These are phyloP conservation scores for Komagataella mondaviorum DNA, from an alignment of 805 yeast species.

Conservation along the genomic window DNA sequence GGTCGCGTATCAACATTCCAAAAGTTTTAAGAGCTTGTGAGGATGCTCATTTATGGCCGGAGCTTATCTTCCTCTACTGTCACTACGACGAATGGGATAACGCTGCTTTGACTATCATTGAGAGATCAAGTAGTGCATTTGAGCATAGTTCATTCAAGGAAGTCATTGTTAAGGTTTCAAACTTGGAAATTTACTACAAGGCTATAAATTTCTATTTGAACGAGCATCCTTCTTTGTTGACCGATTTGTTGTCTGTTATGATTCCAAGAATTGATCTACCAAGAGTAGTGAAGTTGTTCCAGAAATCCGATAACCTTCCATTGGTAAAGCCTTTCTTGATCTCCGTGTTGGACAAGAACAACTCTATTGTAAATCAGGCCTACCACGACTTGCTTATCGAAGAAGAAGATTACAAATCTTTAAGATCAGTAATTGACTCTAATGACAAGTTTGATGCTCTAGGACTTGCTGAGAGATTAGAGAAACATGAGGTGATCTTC, in stretches of 20 bases:
- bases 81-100: constrained; percentile 99
- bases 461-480: constrained; percentile 85
- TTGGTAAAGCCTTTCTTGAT: constrained; percentile 90
- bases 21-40: constrained; percentile 92
- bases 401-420: constrained; percentile 89
- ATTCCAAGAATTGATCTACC: constrained; percentile 87
- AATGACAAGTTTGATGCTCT: constrained; percentile 87
- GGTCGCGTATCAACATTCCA: constrained; percentile 97
- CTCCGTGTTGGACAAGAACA: constrained; percentile 81
- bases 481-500: constrained; percentile 80
- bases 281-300: constrained; percentile 89
- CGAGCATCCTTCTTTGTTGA: constrained; percentile 83
- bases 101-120: constrained; percentile 94
- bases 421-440: constrained; percentile 76
- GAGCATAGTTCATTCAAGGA: constrained; percentile 94
- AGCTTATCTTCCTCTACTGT: constrained; percentile 87
- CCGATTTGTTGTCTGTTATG: constrained; percentile 73
- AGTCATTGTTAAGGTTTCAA: constrained; percentile 85
- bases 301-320: constrained; percentile 91
- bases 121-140: constrained; percentile 82
- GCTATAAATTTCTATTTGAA: constrained; percentile 90
- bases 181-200: constrained; percentile 92
- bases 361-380: constrained; percentile 84
- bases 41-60: constrained; percentile 91
- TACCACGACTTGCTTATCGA: constrained; percentile 92